Base-by-base conservation (phyloP, 2,329 filamentous ascomycete species). In the Tolypocladium sp. region DNA sequence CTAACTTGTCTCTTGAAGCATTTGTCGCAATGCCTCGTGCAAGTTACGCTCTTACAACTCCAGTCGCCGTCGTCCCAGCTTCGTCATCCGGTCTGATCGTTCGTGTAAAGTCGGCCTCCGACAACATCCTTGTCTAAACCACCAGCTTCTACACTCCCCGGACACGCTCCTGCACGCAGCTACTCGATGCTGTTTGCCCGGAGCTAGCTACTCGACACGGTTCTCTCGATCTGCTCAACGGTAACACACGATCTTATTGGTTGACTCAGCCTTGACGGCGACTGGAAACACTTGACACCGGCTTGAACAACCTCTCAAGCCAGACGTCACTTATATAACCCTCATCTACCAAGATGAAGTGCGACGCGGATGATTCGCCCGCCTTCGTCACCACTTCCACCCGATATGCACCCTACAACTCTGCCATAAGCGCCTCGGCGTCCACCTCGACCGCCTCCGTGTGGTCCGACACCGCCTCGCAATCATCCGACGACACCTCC, bases 401-500 rank as follows among this genome's bases (percentile, higher is more conserved):
- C 68, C 76, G 71, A 71, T 79, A 82, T 77, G 76, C 76, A 61
- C 82, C 86, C 64, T 92, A 91, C 74, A 84, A 83, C 71, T 83
- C 85, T 61, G 87, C 88, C 49, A 77, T 91, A 79, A 84, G 87
- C 69, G 88, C 88, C 59, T 90, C 89, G 66, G 85, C 88, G 60
- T 91, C 90, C 37, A 88, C 88, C 59, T 92, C 89, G 25, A 83
- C 87, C 60, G 84, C 86, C 59, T 94, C 90, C 40, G 81, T 91
- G 67, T 94, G 91, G 80, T 94, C 91, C 64, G 81, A 88, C 68
- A 82, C 79, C 56, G 87, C 85, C 59, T 86, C 84, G 25, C 87
- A 91, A 74, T 79, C 80, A 62, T 90, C 89, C 58, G 84, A 88
- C 67, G 86, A 87, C 61, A 86, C 86, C 46, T 86, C 84, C 58